Percentiles rank a stretch among this genome's conserved stretches.
Evolutionary conservation across 495 filamentous ascomycete genomes (phyloP).

Genomic region (Platismatia glauca): DNA sequence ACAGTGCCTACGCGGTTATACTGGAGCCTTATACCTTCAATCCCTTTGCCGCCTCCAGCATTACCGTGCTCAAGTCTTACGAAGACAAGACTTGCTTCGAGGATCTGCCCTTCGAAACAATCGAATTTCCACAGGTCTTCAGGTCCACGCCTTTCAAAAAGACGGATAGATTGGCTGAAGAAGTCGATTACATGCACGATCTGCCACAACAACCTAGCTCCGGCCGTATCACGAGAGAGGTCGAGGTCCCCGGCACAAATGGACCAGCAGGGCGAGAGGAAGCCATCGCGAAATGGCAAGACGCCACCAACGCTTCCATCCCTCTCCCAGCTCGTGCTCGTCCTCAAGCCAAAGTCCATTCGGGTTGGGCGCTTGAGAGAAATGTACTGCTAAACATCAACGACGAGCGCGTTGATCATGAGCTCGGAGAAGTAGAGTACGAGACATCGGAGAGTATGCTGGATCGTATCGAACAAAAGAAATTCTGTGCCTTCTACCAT

Average conservation of each 20-base stretch:
- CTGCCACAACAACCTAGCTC: not conserved
- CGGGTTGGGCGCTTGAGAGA: constrained; percentile 23
- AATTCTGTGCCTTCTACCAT: constrained; percentile 36
- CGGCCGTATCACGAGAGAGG: not conserved
- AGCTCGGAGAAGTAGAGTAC: constrained; percentile 25
- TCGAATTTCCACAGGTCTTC: constrained; percentile 17
- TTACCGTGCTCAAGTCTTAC: constrained; percentile 44
- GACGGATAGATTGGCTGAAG: not conserved
- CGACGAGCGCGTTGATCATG: constrained; percentile 36
- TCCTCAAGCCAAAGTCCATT: not conserved
- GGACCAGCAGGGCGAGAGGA: not conserved
- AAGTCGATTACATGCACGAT: not conserved
- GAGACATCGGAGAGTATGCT: constrained; percentile 31
- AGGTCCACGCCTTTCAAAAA: not conserved
- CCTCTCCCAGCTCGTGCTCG: not conserved
- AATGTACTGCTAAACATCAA: constrained; percentile 38
- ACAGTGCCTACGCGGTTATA: constrained; percentile 48
- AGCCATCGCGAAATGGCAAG: not conserved
- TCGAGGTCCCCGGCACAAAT: not conserved
- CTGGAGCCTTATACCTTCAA: constrained; percentile 43
- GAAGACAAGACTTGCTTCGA: constrained; percentile 14
- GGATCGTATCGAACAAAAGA: constrained; percentile 29
- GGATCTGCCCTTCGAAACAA: constrained; percentile 25
- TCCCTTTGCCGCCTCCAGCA: constrained; percentile 25
- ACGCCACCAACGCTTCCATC: not conserved